Evolutionary conservation across 148 eudicot genomes (phyloP), one percentile per base, ranked within the genome.

Genomic region (Chenopodium quinoa): DNA sequence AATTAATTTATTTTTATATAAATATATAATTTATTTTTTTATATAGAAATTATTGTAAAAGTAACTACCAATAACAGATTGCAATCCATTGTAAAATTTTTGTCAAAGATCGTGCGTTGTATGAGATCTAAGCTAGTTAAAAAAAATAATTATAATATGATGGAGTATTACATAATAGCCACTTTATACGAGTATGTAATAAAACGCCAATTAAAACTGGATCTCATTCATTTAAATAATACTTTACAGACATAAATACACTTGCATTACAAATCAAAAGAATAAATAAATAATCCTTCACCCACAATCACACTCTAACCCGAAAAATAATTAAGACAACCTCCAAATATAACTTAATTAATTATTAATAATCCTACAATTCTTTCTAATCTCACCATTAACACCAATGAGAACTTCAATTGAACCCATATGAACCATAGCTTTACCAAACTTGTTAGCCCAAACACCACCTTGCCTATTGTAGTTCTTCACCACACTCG

Each of bases 341-440:
- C 27, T 37, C 40, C 17, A 27, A 75, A 12, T 7, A 48, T 47
- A 1, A 22, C 0, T 10, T 13, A 77, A 52, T 10, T 13, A 77
- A 37, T 47, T 76, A 66, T 88, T 90, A 56, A 86, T 78, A 52
- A 85, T 67, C 69, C 88, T 82, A 52, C 92, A 90, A 44, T 85
- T 88, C 56, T 47, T 86, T 79, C 90, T 80, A 78, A 84, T 83
- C 80, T 89, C 91, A 14, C 91, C 89, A 12, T 81, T 7, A 2
- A 20, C 3, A 9, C 86, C 89, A 1, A 85, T 90, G 19, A 88
- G 82, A 31, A 90, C 89, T 16, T 87, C 90, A 63, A 88, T 83
- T 3, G 83, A 79, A 66, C 92, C 92, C 92, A 90, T 86, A 34
- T 46, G 79, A 73, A 90, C 88, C 90, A 90, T 88, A 0, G 92